phyloP scores from a whole-genome alignment of 257 asterid species.

The Galeopsis tetrahit region DNA sequence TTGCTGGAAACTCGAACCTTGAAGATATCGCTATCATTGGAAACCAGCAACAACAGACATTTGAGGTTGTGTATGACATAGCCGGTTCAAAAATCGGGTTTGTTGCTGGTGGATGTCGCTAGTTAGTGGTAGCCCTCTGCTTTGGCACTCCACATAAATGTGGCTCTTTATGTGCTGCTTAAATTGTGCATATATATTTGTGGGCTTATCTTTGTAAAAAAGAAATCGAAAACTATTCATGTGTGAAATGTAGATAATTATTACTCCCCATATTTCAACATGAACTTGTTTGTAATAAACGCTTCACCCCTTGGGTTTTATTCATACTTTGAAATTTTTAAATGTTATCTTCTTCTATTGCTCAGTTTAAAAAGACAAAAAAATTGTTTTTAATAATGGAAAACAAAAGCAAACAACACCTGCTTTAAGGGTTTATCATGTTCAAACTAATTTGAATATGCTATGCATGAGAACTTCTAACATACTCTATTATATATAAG shows the following conservation, averaged over 20 bases:
- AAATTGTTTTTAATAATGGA: no score
- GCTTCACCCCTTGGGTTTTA: not conserved
- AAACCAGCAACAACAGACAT: conserved; percentile 60
- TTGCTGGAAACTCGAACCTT: conserved; percentile 43
- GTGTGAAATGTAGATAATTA: conserved; percentile 30
- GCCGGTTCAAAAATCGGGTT: conserved; percentile 55
- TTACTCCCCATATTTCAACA: conserved; percentile 7
- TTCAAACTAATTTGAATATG: no score
- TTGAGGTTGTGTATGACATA: conserved; percentile 48
- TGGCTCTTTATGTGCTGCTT: conserved; percentile 8
- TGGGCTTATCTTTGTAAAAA: conserved; percentile 5
- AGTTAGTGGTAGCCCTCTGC: conserved; percentile 20
- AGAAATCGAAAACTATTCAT: not conserved
- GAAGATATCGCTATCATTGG: conserved; percentile 48
- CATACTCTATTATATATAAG: no score
- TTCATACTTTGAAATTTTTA: not conserved
- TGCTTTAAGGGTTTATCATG: no score
- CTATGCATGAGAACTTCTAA: not conserved
- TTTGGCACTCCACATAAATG: not conserved
- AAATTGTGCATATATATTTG: not conserved
- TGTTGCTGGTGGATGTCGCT: conserved; percentile 55
- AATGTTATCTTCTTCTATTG: not conserved
- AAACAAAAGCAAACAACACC: no score
- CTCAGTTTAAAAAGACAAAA: not conserved
- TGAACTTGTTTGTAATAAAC: conserved; percentile 25